phyloP scores from a whole-genome alignment of 306 rosid species.

The Benincasa hispida region DNA sequence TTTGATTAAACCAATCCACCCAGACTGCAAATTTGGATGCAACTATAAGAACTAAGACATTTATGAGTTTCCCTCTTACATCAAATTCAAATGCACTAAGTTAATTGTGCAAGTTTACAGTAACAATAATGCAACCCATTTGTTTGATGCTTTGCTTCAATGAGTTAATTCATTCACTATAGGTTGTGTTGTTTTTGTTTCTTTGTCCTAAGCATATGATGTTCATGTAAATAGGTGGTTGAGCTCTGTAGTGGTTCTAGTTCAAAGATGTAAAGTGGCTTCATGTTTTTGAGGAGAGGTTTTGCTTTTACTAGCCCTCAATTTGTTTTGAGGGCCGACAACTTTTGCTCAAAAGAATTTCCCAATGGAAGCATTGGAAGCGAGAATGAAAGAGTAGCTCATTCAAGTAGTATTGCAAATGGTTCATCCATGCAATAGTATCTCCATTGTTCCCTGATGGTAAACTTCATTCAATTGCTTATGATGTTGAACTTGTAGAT shows the following conservation, averaged over 20 bases:
- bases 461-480: slow-evolving; percentile 24
- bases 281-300: slow-evolving; percentile 24
- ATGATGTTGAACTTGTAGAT: slow-evolving; percentile 53
- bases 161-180: background rate
- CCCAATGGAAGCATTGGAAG: slow-evolving; percentile 6
- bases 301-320: slow-evolving; percentile 14
- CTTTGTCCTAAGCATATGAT: background rate
- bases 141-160: slow-evolving; percentile 18
- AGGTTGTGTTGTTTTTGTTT: background rate
- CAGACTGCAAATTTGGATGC: background rate
- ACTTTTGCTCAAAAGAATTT: slow-evolving; percentile 20
- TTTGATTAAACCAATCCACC: background rate
- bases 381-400: slow-evolving; percentile 10
- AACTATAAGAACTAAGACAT: background rate
- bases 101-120: background rate
- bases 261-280: background rate
- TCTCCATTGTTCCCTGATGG: slow-evolving; percentile 35
- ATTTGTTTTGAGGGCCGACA: slow-evolving; percentile 14
- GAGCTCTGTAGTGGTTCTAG: background rate
- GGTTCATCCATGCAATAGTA: slow-evolving; percentile 21
- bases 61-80: background rate
- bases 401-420: slow-evolving; percentile 15
- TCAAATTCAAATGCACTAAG: background rate
- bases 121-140: slow-evolving; percentile 1
- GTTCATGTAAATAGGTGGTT: background rate